Evolutionary conservation across 2,329 filamentous ascomycete species (phyloP).

Genomic region (Parascedosporium putredinis): DNA sequence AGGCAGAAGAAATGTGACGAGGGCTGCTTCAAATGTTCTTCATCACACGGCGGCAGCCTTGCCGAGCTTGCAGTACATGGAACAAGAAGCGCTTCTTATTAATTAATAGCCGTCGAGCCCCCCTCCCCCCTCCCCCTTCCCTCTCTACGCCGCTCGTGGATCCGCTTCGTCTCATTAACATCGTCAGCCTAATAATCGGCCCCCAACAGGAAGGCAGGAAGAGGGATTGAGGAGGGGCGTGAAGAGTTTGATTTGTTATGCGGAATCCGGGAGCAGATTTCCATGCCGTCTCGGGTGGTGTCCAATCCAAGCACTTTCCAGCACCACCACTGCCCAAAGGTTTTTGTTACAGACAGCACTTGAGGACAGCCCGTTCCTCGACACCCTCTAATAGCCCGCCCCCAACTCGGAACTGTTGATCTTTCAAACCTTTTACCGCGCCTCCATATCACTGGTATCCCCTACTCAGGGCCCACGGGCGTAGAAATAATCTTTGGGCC

Average conservation of each 20-base stretch:
- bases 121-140: too few species aligned
- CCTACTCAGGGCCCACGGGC: too few species aligned
- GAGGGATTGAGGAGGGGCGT: neutral
- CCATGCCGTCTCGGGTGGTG: neutral
- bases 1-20: neutral
- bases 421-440: neutral
- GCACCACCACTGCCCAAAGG: too few species aligned
- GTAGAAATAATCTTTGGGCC: too few species aligned
- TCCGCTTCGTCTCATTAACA: neutral
- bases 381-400: neutral
- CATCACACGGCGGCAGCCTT: slow-evolving; percentile 1
- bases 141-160: neutral
- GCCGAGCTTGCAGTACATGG: slow-evolving; percentile 2
- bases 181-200: slow-evolving; percentile 9
- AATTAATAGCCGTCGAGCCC: neutral
- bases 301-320: neutral
- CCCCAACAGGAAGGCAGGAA: slow-evolving; percentile 2
- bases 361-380: neutral
- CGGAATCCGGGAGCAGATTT: neutral
- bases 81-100: neutral
- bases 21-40: neutral
- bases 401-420: slow-evolving; percentile 2
- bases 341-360: neutral
- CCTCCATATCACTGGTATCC: neutral
- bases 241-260: neutral